Evolutionary conservation across 2,329 filamentous ascomycete species (phyloP).

Genomic region (Talaromyces rugulosus): DNA sequence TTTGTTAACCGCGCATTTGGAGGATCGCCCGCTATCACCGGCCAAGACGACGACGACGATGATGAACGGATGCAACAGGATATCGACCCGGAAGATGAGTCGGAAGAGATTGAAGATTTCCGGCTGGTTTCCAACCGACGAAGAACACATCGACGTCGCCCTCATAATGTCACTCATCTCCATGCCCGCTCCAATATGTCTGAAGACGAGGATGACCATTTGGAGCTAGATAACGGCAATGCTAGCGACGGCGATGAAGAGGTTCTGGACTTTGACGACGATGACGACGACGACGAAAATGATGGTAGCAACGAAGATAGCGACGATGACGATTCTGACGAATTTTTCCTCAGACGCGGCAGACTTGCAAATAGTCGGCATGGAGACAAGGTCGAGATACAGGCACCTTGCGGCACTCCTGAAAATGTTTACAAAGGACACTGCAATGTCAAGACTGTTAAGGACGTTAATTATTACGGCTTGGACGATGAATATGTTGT

Average conservation of each 20-base stretch:
- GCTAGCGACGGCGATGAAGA: constrained; percentile 3
- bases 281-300: constrained; percentile 27
- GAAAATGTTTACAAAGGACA: constrained; percentile 59
- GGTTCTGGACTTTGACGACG: constrained; percentile 22
- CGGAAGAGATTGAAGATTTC: constrained; percentile 39
- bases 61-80: constrained; percentile 47
- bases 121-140: constrained; percentile 17
- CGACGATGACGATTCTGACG: constrained; percentile 27
- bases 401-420: constrained; percentile 54
- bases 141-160: neutral
- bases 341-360: constrained; percentile 42
- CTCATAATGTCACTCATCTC: neutral
- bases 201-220: constrained; percentile 20
- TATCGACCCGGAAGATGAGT: constrained; percentile 44
- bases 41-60: constrained; percentile 28
- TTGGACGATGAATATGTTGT: constrained; percentile 65
- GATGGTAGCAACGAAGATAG: constrained; percentile 29
- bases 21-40: constrained; percentile 47
- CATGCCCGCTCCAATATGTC: constrained; percentile 9
- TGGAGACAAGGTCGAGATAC: constrained; percentile 49
- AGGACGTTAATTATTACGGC: constrained; percentile 66
- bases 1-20: constrained; percentile 60
- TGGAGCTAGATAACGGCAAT: constrained; percentile 7
- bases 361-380: constrained; percentile 43
- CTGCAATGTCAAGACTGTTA: constrained; percentile 64